These are phyloP conservation scores for Paxillus rubicundulus DNA, from an alignment of 768 basidiomycete species.

Conservation along the genomic window DNA sequence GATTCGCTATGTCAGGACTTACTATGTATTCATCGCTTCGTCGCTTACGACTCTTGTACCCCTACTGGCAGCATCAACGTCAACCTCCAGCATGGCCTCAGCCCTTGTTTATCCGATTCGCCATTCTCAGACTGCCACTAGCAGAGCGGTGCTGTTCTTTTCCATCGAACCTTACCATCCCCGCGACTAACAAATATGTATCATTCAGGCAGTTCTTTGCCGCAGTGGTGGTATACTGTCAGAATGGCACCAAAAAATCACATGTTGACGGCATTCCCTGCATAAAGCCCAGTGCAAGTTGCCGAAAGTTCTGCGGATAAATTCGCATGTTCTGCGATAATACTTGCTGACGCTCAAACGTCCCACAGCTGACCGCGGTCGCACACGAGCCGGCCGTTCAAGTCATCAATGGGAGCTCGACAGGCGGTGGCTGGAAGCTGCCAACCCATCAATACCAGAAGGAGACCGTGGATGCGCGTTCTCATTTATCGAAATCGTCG, in stretches of 20 bases:
- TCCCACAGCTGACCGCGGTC: too few species aligned
- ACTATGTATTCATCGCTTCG: too few species aligned
- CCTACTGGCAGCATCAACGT: too few species aligned
- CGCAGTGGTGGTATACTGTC: neutral
- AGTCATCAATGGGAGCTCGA: too few species aligned
- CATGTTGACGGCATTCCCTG: constrained; percentile 12
- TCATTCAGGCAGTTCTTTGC: neutral
- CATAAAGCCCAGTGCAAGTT: neutral
- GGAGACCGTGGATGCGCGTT: too few species aligned
- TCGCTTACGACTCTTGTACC: too few species aligned
- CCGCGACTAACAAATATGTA: neutral
- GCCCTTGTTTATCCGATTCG: too few species aligned
- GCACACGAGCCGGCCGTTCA: neutral
- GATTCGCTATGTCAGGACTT: too few species aligned
- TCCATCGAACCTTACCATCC: neutral
- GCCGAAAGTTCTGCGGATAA: neutral
- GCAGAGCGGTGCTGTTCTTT: neutral
- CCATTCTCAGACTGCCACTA: neutral
- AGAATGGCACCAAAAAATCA: neutral
- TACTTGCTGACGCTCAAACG: neutral
- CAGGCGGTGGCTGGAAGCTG: too few species aligned
- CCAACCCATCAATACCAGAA: too few species aligned
- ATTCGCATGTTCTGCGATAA: neutral
- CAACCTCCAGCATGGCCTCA: too few species aligned
- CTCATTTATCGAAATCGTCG: too few species aligned